Evolutionary conservation across 2,329 filamentous ascomycete genomes (phyloP).

Genomic region (Penicillium sp.): DNA sequence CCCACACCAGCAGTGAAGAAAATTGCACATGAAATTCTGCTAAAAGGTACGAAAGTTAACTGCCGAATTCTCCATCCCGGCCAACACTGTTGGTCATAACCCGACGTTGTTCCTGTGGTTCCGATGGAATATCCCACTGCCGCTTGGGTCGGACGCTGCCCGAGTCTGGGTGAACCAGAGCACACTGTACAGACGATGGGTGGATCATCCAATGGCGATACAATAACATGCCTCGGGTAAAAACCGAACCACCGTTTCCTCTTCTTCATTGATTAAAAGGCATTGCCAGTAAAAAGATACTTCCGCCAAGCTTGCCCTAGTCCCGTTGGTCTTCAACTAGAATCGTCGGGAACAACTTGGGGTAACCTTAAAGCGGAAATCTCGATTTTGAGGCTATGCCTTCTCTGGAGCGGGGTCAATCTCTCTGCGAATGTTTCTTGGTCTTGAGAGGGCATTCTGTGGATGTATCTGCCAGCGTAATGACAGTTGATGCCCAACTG

Average conservation of each 20-base stretch:
- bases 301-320: background rate
- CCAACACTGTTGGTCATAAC: background rate
- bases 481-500: background rate
- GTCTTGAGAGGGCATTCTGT: background rate
- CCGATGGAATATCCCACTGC: background rate
- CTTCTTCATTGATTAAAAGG: background rate
- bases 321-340: background rate
- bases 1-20: constrained; percentile 1
- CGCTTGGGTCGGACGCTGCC: background rate
- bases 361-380: background rate
- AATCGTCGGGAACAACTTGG: background rate
- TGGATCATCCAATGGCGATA: constrained; percentile 9
- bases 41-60: constrained; percentile 20
- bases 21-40: constrained; percentile 1
- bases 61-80: constrained; percentile 3
- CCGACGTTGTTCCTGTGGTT: constrained; percentile 4
- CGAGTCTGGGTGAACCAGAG: constrained; percentile 5
- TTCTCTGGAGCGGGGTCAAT: background rate
- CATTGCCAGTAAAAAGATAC: background rate
- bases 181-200: background rate
- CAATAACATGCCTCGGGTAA: constrained; percentile 1
- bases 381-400: background rate
- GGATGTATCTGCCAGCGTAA: background rate
- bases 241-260: background rate
- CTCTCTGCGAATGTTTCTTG: background rate